Evolutionary conservation across 2,329 filamentous ascomycete species (phyloP), one percentile per base, ranked within the genome.

Genomic region (Trichocomaceae sp.): DNA sequence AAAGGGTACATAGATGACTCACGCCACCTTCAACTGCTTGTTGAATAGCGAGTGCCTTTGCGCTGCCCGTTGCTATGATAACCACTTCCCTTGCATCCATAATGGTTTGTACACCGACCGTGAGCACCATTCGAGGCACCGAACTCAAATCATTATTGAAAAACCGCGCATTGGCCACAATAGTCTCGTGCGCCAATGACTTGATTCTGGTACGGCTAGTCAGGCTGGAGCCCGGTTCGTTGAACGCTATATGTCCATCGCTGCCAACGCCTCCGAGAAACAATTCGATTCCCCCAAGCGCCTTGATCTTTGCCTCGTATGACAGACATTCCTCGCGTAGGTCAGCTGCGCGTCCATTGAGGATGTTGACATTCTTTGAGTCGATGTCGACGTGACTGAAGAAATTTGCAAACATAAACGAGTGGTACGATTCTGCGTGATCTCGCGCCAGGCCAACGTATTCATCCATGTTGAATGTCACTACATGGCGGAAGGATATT

Each of bases 391-490:
- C 83, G 61, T 81, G 86, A 45, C 83, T 86, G 76, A 90, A 90
- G 78, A 90, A 87, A 72, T 90, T 79, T 70, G 85, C 85, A 81
- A 87, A 90, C 86, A 90, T 90, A 75, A 90, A 90, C 53, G 83
- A 85, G 73, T 90, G 87, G 71, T 90, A 90, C 64, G 83, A 86
- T 69, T 90, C 83, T 12, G 85, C 82, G 65, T 90, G 86, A 61
- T 88, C 84, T 64, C 84, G 81, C n/a, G 86, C 83, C 59, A 90
- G 81, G 56, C 84, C 85, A 60, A 90, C 85, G 64, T 90, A 90
- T 71, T 90, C 87, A 71, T 90, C 87, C 87, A 90, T 90, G 72
- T 90, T 90, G 77, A 90, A 90, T 37, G 87, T 90, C 66, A 90
- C 79, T 63, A 90, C 86, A 83, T 90, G 80, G 64, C 84, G 81